Conservation (phyloP, 768 basidiomycete genomes). For the Rhodotorula babjevae region DNA sequence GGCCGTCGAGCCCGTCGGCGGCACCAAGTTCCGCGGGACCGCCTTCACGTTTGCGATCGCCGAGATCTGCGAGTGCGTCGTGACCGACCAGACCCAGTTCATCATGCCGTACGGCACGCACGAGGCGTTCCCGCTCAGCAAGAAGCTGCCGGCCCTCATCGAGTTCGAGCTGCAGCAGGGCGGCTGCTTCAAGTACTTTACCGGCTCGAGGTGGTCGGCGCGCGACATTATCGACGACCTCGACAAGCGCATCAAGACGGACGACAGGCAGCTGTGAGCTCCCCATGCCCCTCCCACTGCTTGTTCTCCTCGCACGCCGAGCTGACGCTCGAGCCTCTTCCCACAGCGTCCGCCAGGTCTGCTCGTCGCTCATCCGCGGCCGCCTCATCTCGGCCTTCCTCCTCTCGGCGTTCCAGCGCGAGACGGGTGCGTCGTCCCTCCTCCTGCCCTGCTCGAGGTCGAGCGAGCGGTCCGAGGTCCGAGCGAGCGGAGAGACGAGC, state of each 20-base stretch:
- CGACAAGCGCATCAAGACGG: neutral
- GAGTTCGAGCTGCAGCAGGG: neutral
- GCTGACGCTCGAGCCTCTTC: neutral
- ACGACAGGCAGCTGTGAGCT: neutral
- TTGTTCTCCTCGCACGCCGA: too few species aligned
- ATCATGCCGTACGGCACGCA: neutral
- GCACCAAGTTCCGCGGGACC: neutral
- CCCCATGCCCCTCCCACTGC: neutral
- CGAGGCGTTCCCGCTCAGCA: neutral
- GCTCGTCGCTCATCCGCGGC: neutral
- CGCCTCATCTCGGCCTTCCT: neutral
- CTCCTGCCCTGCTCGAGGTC: too few species aligned
- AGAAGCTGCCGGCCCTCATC: neutral
- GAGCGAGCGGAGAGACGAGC: too few species aligned
- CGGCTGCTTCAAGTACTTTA: conserved; percentile 2
- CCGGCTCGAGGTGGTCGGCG: neutral
- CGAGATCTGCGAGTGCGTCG: neutral
- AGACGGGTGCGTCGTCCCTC: neutral
- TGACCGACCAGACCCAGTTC: neutral
- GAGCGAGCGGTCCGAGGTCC: too few species aligned
- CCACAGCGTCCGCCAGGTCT: neutral
- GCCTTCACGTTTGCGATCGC: neutral
- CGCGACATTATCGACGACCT: conserved; percentile 2
- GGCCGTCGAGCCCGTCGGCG: neutral
- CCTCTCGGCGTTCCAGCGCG: neutral